These are phyloP conservation scores for Castanea mollissima DNA, from an alignment of 306 rosid species.

Conservation along the genomic window DNA sequence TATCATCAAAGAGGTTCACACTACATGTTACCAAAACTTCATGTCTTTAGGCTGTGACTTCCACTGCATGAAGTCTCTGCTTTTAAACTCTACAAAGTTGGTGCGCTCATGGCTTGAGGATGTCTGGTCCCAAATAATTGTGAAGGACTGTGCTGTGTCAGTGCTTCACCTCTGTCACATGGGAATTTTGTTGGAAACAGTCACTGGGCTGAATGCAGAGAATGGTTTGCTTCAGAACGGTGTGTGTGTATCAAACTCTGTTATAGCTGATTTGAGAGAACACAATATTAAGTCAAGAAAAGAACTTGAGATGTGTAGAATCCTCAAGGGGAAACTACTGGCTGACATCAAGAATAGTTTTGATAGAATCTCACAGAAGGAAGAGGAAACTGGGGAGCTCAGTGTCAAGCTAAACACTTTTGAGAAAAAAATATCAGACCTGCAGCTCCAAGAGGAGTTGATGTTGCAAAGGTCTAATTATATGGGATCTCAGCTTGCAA, in stretches of 20 bases:
- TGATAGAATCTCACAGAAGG: slow-evolving; percentile 71
- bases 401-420: slow-evolving; percentile 54
- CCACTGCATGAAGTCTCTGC: slow-evolving; percentile 48
- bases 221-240: slow-evolving; percentile 83
- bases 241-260: slow-evolving; percentile 62
- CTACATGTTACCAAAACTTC: slow-evolving; percentile 34
- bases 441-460: slow-evolving; percentile 81
- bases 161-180: slow-evolving; percentile 87
- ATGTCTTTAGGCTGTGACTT: slow-evolving; percentile 58
- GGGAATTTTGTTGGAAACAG: slow-evolving; percentile 82
- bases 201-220: slow-evolving; percentile 85
- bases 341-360: slow-evolving; percentile 75
- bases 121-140: slow-evolving; percentile 83
- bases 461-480: slow-evolving; percentile 76
- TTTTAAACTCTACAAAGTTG: slow-evolving; percentile 50
- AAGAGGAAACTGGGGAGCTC: slow-evolving; percentile 70
- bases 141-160: slow-evolving; percentile 75
- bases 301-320: slow-evolving; percentile 91
- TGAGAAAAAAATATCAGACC: slow-evolving; percentile 60
- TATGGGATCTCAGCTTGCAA: slow-evolving; percentile 79
- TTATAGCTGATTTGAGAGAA: slow-evolving; percentile 68
- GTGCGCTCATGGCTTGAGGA: slow-evolving; percentile 76
- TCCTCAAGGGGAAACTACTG: slow-evolving; percentile 69
- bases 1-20: slow-evolving; percentile 55
- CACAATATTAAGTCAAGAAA: slow-evolving; percentile 58